Conservation (phyloP, 129 eudicot species). For the Arctium lappa region DNA sequence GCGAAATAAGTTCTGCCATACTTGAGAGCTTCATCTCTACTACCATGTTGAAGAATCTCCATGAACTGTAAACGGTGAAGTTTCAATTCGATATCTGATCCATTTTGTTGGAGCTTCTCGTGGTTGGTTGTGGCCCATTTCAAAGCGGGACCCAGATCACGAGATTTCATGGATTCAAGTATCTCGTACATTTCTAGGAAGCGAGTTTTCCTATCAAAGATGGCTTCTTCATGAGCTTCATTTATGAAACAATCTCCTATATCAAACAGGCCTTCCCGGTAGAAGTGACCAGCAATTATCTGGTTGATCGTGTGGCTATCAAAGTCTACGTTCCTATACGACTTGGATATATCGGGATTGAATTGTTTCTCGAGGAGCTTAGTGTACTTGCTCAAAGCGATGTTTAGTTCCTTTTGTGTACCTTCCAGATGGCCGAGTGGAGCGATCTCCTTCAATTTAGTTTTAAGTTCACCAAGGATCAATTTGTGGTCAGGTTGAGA, state of each 20-base stretch:
- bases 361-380: constrained; percentile 73
- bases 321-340: constrained; percentile 65
- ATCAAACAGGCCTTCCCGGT: constrained; percentile 73
- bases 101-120: constrained; percentile 57
- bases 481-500: constrained; percentile 45
- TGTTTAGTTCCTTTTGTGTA: constrained; percentile 71
- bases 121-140: constrained; percentile 66
- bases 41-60: constrained; percentile 58
- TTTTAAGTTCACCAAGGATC: constrained; percentile 55
- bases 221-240: constrained; percentile 49
- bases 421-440: constrained; percentile 61
- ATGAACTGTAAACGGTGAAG: constrained; percentile 77
- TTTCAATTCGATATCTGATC: constrained; percentile 69
- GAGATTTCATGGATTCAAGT: constrained; percentile 72
- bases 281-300: constrained; percentile 76
- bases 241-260: constrained; percentile 71
- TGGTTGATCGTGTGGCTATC: constrained; percentile 64
- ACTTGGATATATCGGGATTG: constrained; percentile 81
- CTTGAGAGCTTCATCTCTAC: constrained; percentile 66
- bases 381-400: constrained; percentile 66
- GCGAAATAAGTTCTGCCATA: constrained; percentile 61
- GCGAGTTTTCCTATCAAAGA: constrained; percentile 50
- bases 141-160: constrained; percentile 75
- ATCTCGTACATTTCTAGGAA: constrained; percentile 67
- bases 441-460: constrained; percentile 64